Conservation (phyloP, 768 basidiomycete species). For the Serendipita vermifera region DNA sequence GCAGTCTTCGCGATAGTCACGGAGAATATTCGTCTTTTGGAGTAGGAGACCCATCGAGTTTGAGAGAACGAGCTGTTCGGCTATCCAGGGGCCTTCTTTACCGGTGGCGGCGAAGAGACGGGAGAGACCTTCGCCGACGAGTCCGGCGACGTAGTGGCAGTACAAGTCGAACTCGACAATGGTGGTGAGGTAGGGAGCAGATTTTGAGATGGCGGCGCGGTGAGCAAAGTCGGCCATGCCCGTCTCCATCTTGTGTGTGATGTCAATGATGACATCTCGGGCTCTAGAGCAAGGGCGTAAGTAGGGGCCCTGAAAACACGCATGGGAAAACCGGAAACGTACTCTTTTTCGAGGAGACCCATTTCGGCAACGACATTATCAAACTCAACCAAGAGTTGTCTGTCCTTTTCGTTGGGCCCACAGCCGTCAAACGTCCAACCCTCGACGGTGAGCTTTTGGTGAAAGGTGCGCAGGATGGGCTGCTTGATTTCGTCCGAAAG, state of each 20-base stretch:
- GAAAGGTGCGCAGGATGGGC: conserved; percentile 69
- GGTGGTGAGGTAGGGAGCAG: conserved; percentile 44
- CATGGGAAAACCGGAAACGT: conserved; percentile 9
- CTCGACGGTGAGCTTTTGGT: conserved; percentile 60
- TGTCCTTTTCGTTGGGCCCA: conserved; percentile 81
- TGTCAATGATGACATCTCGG: conserved; percentile 68
- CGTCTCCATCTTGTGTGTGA: conserved; percentile 71
- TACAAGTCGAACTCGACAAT: conserved; percentile 89
- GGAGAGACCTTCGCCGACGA: conserved; percentile 91
- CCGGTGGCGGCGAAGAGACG: conserved; percentile 75
- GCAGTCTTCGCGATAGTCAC: conserved; percentile 86
- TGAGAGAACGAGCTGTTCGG: conserved; percentile 69
- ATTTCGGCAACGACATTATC: conserved; percentile 70
- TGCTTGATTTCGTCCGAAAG: conserved; percentile 78
- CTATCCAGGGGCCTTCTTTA: conserved; percentile 65
- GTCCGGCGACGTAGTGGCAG: conserved; percentile 96
- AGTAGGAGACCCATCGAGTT: conserved; percentile 93
- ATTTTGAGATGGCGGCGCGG: conserved; percentile 45
- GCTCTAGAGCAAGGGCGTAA: conserved; percentile 27
- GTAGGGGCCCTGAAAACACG: neutral
- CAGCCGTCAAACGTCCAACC: conserved; percentile 79
- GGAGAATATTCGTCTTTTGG: conserved; percentile 97
- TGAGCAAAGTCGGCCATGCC: conserved; percentile 97
- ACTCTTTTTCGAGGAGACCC: conserved; percentile 52
- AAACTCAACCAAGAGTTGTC: conserved; percentile 73